Evolutionary conservation across 306 rosid species (phyloP), one percentile per base, ranked within the genome.

Genomic region (Mucuna pruriens): DNA sequence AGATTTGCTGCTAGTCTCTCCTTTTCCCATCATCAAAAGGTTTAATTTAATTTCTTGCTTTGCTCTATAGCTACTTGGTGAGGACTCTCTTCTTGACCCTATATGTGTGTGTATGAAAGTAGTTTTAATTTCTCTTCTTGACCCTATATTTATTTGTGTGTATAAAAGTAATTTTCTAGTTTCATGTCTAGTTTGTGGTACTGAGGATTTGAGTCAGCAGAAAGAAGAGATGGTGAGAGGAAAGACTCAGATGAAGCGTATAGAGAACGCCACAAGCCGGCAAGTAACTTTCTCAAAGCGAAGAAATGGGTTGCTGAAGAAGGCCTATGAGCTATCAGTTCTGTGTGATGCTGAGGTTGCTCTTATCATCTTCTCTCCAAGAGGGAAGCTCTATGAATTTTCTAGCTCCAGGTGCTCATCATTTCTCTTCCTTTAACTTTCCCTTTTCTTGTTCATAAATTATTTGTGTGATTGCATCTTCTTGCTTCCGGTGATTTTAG

Each of bases 281-380:
- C 97, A 94, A 49, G 97, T 94, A 0, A 92, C 98, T 9, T 94
- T 94, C 78, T 94, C 95, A 16, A 94, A 94, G 88, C 69, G 98
- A 23, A 81, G 95, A 0, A 92, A 89, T 61, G 98, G 98, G 38
- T 71, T 94, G 74, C 85, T 94, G 62, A 94, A 94, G 89, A 94
- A 94, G 82, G 98, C 98, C 0, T 92, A 88, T 75, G 98, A 94
- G 80, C 86, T 94, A n/a, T 92, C 97, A 12, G 89, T 94, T 40
- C 90, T 94, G 0, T 94, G 98, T 55, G 98, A 94, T 73, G 87
- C 86, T 81, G 80, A 87, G 13, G 84, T 87, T 20, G 87, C 82
- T 68, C 90, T 84, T 46, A 84, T 87, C 33, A 65, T 87, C 29
- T 84, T 84, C 77, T 87, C 90, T 22, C 82, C 90, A 40, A 84